Base-by-base conservation (phyloP, 257 asterid species). In the Coffea canephora region DNA sequence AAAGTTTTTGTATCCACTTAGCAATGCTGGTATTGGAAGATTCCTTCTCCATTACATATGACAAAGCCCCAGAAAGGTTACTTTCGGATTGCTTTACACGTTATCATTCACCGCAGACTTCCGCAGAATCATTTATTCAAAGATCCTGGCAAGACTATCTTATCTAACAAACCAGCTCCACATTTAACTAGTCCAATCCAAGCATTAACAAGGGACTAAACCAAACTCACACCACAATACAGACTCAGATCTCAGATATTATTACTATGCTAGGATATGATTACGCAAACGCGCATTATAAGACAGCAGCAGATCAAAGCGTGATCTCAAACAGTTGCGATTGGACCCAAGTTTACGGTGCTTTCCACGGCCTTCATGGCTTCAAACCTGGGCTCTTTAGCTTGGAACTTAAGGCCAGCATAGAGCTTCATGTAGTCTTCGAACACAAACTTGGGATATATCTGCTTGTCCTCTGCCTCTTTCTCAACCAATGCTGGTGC, bases 391-490 rank as follows among this genome's bases (percentile, higher is more conserved):
- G 95, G 97, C 62, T 89, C 95, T 82, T 91, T 91, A 8, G 90
- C 93, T 80, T 92, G 91, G 85, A 91, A 91, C 83, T 92, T 92
- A 49, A 92, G 88, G 2, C 87, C 90, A 27, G 89, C 84, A 77
- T 92, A 92, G 69, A 86, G 87, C 79, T 91, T 92, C 94, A 92
- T 91, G 86, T 92, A 92, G 83, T 92, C 97, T 36, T 88, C 92
- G 67, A 92, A 92, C 76, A 92, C 91, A 39, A 92, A 91, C 72
- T 91, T 92, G 2, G 94, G 94, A 76, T 92, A 91, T 77, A 77
- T 73, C 15, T 85, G 83, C 27, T 85, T 87, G 57, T 81, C 73
- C 69, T 83, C 80, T 16, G 84, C 85, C 68, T 81, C 89, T 69
- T 87, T 90, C 80, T 88, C 94, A 12, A 89, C 79, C 83, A 91